phyloP scores from a whole-genome alignment of 371 early-diverging fungal species.

The Circinella umbellata region DNA sequence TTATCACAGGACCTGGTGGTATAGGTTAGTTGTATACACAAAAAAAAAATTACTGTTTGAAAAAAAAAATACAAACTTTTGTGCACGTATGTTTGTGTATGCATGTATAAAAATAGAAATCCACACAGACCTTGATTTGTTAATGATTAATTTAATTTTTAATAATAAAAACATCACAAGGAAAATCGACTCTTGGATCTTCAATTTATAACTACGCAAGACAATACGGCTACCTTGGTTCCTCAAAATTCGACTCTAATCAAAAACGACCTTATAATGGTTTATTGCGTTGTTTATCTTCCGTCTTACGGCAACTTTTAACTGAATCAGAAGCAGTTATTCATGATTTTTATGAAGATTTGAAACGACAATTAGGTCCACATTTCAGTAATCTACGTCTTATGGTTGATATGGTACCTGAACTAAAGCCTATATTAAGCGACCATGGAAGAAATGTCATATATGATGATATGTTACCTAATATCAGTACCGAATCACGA shows the following conservation, averaged over 20 bases:
- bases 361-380: conserved; percentile 43
- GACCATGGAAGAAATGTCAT: conserved; percentile 24
- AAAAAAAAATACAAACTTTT: too few species aligned
- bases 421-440: conserved; percentile 41
- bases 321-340: conserved; percentile 49
- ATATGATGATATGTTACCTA: conserved; percentile 36
- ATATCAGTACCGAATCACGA: conserved; percentile 32
- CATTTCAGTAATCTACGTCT: conserved; percentile 44
- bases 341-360: conserved; percentile 39
- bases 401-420: conserved; percentile 50
- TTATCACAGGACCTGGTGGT: conserved; percentile 47
- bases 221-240: conserved; percentile 45
- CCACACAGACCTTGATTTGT: background rate
- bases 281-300: conserved; percentile 42
- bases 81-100: too few species aligned
- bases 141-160: background rate
- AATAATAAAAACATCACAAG: background rate
- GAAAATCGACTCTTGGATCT: conserved; percentile 42
- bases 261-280: conserved; percentile 52
- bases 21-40: conserved; percentile 24
- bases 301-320: conserved; percentile 42
- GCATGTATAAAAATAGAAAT: too few species aligned
- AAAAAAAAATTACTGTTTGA: background rate
- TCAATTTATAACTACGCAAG: conserved; percentile 41
- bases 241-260: conserved; percentile 49